Conservation (phyloP, 2,329 filamentous ascomycete species). For the Dactylonectria estremocensis region DNA sequence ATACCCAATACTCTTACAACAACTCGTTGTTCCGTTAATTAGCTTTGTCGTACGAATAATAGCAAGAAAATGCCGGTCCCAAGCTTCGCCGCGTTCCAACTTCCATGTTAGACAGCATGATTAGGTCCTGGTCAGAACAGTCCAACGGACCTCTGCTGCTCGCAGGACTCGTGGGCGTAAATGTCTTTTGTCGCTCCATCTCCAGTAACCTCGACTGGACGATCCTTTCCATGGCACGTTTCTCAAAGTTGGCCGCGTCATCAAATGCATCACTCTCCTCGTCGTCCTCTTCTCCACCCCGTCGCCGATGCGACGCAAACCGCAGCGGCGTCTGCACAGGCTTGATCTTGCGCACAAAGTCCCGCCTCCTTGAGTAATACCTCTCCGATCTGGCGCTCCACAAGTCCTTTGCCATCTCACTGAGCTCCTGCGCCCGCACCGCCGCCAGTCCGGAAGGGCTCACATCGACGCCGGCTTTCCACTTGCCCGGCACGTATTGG, state of each 20-base stretch:
- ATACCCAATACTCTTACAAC: background rate
- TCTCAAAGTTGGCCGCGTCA: constrained; percentile 9
- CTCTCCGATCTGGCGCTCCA: constrained; percentile 17
- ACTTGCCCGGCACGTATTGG: constrained; percentile 7
- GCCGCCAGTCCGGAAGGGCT: constrained; percentile 2
- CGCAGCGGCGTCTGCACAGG: constrained; percentile 13
- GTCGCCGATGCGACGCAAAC: constrained; percentile 17
- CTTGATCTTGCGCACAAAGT: constrained; percentile 23
- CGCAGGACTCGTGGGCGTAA: constrained; percentile 9
- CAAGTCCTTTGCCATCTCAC: constrained; percentile 18
- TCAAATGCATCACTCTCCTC: constrained; percentile 14
- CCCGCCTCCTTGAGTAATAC: constrained; percentile 7
- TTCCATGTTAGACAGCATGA: background rate
- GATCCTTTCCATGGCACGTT: constrained; percentile 5
- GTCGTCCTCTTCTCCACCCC: constrained; percentile 3
- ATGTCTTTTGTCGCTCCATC: background rate
- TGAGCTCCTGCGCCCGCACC: constrained; percentile 2
- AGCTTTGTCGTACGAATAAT: background rate
- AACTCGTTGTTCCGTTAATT: background rate
- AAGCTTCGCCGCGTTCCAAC: constrained; percentile 2
- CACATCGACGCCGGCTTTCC: constrained; percentile 16
- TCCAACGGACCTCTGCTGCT: constrained; percentile 1
- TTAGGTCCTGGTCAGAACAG: constrained; percentile 5
- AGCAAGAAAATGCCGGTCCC: constrained; percentile 14
- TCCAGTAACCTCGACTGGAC: constrained; percentile 3